Evolutionary conservation across 2,329 filamentous ascomycete species (phyloP), one percentile per base, ranked within the genome.

Genomic region (Aspergillus ochraceoroseus): DNA sequence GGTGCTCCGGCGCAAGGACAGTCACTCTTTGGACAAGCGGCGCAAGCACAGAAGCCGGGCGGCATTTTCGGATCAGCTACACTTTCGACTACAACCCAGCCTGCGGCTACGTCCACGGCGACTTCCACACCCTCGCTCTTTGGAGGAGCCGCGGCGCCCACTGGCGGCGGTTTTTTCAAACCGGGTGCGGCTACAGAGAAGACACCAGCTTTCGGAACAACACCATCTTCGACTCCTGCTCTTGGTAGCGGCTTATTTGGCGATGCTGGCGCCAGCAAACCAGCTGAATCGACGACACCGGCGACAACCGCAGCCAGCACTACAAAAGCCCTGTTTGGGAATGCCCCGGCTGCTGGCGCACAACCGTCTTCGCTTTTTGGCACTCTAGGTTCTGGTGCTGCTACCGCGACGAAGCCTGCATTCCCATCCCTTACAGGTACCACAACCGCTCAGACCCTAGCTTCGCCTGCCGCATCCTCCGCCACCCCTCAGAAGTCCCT

Each of bases 401-500:
- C 53, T n/a, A n/a, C n/a, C n/a, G n/a, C n/a, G n/a, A 5, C 53
- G 9, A 60, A 59, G 41, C 47, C 58, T 38, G 40, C 54, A 13
- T 60, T 61, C 47, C 46, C 54, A 20, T 44, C 52, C 17, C 49
- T 59, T 6, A 41, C 48, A 6, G 23, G 52, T 9, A 44, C 48
- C 12, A 42, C 51, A 17, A 49, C 32, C 15, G 37, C 54, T 13
- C 46, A 49, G 32, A 49, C 56, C 11, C 43, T n/a, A n/a, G n/a
- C n/a, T n/a, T n/a, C n/a, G n/a, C n/a, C 56, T 17, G 46, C 55
- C 13, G 42, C 59, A 26, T 58, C 62, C 20, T 51, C 56, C 18
- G 51, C 60, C 17, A 59, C 61, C 23, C 58, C 61, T 9, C 58
- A 62, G 46, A 64, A 64, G 39, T 48, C 61, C 28, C 38, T 57